phyloP scores from a whole-genome alignment of 78 protist species.

The Dictyostelium citrinum region DNA sequence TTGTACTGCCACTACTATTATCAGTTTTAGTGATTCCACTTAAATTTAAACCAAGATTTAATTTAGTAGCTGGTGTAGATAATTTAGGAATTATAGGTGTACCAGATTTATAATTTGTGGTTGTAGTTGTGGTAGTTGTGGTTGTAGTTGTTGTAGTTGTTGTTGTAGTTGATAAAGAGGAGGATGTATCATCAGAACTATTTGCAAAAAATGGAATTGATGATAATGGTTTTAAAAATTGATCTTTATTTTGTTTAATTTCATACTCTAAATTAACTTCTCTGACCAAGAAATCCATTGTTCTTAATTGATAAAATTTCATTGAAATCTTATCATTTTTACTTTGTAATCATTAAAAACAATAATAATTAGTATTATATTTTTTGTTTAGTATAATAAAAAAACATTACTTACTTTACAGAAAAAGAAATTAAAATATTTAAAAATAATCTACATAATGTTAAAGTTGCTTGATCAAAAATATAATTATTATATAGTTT shows the following conservation, averaged over 20 bases:
- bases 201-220: constrained; percentile 18
- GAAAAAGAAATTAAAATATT: constrained; percentile 70
- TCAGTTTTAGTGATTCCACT: not conserved
- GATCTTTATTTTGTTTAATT: constrained; percentile 55
- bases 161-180: not conserved
- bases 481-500: constrained; percentile 75
- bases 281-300: constrained; percentile 83
- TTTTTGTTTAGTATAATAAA: too few species aligned
- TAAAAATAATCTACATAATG: constrained; percentile 73
- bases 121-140: not conserved
- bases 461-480: constrained; percentile 57
- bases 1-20: not conserved
- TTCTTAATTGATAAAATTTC: constrained; percentile 84
- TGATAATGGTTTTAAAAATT: constrained; percentile 27
- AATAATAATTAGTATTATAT: not conserved
- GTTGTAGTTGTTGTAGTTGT: constrained; percentile 9
- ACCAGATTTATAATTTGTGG: not conserved
- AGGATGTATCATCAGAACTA: not conserved
- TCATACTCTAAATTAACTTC: constrained; percentile 83
- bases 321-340: constrained; percentile 70
- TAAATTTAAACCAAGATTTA: not conserved
- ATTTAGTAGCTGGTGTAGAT: not conserved
- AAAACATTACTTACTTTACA: constrained; percentile 71
- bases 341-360: not conserved
- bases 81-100: not conserved